Base-by-base conservation (phyloP, 192 early-diverging fungal species). In the Coemansia sp. region DNA sequence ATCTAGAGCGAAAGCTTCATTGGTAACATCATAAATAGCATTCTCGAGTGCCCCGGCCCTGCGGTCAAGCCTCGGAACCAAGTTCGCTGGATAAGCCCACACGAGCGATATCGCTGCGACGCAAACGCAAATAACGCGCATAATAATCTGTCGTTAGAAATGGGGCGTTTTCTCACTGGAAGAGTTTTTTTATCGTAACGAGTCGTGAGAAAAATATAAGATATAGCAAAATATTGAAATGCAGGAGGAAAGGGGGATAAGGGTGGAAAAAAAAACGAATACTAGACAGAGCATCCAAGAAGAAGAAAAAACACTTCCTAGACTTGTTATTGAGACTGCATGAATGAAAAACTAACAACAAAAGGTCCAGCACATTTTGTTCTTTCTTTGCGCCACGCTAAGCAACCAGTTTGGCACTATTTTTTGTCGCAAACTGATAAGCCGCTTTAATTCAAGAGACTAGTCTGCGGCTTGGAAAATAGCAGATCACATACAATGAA, bases 61-160 rank as follows among this genome's bases (percentile, higher is more conserved):
- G 38, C 69, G 69, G 22, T 62, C 67, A 57, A 52, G 38, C 3
- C 65, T 63, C n/a, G 68, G 65, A 31, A 46, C 68, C 44, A 76
- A 42, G 15, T 47, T 67, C 61, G 62, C 20, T 18, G 79, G 79
- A 38, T 71, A 66, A 11, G 79, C 79, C 33, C 16, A 60, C 12
- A 71, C 44, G 15, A 81, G 57, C 36, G 68, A 65, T 47, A 81
- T 65, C 27, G 72, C 67, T 1, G 68, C 73, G 29, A 67, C 44
- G n/a, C 68, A 73, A 22, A 81, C 72, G 60, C 74, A 66, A n/a
- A 70, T 40, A 44, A 74, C 10, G 43, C 74, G 74, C 79, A 81
- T 81, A 43, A 49, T 20, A 51, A 66, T 49, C 10, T 54, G 51
- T 54, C 51, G 51, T 54, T 20, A 54, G 20, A 54, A 54, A 54